These are phyloP conservation scores for Ogataea henricii DNA, from an alignment of 805 yeast species.

Conservation along the genomic window DNA sequence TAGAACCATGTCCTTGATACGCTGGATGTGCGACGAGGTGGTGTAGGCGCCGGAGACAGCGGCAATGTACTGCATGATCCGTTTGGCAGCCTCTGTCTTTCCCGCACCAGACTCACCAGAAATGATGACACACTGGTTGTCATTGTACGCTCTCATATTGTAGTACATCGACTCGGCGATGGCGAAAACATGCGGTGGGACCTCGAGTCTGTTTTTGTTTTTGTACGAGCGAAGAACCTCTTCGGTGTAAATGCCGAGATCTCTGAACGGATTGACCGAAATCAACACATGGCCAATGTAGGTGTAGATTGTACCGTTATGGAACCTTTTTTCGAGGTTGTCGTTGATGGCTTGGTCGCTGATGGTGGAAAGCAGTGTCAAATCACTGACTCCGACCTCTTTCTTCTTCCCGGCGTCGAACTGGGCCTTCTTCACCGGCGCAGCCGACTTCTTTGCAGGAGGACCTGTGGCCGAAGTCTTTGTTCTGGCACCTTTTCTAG, in stretches of 20 bases:
- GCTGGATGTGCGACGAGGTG: constrained; percentile 69
- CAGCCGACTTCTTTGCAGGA: constrained; percentile 55
- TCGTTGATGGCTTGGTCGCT: constrained; percentile 92
- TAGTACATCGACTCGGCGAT: constrained; percentile 97
- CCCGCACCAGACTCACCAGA: constrained; percentile 99
- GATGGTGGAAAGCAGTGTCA: constrained; percentile 84
- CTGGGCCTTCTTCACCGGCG: constrained; percentile 78
- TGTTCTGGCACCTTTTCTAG: constrained; percentile 71
- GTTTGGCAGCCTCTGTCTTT: constrained; percentile 96
- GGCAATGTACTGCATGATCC: constrained; percentile 96
- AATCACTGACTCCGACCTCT: constrained; percentile 97
- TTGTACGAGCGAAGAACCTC: constrained; percentile 72
- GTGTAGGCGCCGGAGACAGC: constrained; percentile 74
- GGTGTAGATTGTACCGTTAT: constrained; percentile 87
- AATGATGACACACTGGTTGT: constrained; percentile 95
- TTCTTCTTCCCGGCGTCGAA: constrained; percentile 86
- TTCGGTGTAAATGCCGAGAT: constrained; percentile 91
- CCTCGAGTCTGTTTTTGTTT: constrained; percentile 93
- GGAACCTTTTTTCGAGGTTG: constrained; percentile 83
- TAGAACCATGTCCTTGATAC: constrained; percentile 93
- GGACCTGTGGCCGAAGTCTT: constrained; percentile 46
- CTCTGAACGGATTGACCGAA: constrained; percentile 95
- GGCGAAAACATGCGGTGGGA: constrained; percentile 97
- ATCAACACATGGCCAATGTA: constrained; percentile 93
- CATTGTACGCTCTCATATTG: constrained; percentile 90